Percentiles rank a stretch among this genome's conserved stretches.
phyloP scores from a whole-genome alignment of 768 basidiomycete genomes.

The Serendipita sp. region DNA sequence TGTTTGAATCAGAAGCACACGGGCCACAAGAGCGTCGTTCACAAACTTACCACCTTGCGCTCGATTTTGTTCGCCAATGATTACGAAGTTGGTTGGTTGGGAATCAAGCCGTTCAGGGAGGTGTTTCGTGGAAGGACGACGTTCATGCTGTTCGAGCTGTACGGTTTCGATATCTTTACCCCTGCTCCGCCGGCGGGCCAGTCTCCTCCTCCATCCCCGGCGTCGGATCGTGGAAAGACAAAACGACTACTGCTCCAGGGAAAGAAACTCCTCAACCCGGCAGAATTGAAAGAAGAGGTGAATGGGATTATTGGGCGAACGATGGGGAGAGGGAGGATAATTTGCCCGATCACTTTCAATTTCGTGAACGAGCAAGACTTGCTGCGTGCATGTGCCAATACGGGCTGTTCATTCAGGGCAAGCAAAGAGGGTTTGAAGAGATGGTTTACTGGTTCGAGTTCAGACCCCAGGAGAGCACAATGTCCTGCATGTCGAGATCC shows the following conservation, averaged over 20 bases:
- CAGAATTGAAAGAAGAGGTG: slow-evolving; percentile 10
- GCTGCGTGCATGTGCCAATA: neutral
- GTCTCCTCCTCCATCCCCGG: neutral
- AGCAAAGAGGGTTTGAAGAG: neutral
- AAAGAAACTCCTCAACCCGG: slow-evolving; percentile 12
- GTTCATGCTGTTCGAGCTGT: slow-evolving; percentile 18
- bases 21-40: slow-evolving; percentile 7
- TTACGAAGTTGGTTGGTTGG: slow-evolving; percentile 17
- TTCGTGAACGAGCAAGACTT: neutral
- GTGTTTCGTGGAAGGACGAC: slow-evolving; percentile 16
- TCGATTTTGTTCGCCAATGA: slow-evolving; percentile 11
- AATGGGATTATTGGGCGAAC: slow-evolving; percentile 12
- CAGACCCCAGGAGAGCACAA: neutral
- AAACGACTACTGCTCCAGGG: slow-evolving; percentile 8
- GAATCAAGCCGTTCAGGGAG: slow-evolving; percentile 10
- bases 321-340: neutral
- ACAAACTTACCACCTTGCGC: slow-evolving; percentile 12
- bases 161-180: slow-evolving; percentile 13
- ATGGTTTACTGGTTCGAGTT: neutral
- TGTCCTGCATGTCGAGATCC: neutral
- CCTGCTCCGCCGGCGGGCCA: neutral
- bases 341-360: neutral
- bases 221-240: neutral
- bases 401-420: neutral
- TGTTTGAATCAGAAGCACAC: slow-evolving; percentile 1